Evolutionary conservation across 352 stramenopile species (phyloP).

Genomic region (Pythium oligandrum): DNA sequence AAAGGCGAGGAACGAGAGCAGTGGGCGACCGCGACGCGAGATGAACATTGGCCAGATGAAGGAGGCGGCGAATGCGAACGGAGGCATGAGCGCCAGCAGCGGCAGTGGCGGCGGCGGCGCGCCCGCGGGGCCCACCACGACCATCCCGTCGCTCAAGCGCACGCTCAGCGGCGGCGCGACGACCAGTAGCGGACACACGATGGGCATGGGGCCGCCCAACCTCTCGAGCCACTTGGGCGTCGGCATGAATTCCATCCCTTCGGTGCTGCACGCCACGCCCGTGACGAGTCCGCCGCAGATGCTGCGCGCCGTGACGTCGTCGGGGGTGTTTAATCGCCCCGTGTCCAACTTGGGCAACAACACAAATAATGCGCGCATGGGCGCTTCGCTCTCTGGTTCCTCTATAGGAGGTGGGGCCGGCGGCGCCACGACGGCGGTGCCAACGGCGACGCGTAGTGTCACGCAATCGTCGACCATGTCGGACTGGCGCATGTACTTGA

Average conservation of each 20-base stretch:
- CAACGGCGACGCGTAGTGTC: slow-evolving; percentile 41
- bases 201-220: slow-evolving; percentile 27
- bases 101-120: slow-evolving; percentile 39
- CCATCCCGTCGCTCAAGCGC: slow-evolving; percentile 83
- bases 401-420: background rate
- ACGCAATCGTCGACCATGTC: slow-evolving; percentile 61
- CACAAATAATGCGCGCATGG: slow-evolving; percentile 4
- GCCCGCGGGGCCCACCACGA: slow-evolving; percentile 23
- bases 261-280: slow-evolving; percentile 61
- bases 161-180: slow-evolving; percentile 71
- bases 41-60: slow-evolving; percentile 81
- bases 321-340: slow-evolving; percentile 74
- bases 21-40: background rate
- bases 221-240: slow-evolving; percentile 50
- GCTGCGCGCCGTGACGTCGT: slow-evolving; percentile 77
- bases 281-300: slow-evolving; percentile 79
- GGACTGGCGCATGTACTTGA: slow-evolving; percentile 88
- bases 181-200: slow-evolving; percentile 21
- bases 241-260: slow-evolving; percentile 76
- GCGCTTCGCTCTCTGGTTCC: background rate
- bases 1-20: slow-evolving; percentile 20
- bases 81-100: background rate
- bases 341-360: slow-evolving; percentile 3
- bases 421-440: slow-evolving; percentile 15
- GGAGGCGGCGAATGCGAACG: slow-evolving; percentile 25